phyloP scores from a whole-genome alignment of 164 flowering plant species.

The Magnolia sinica region DNA sequence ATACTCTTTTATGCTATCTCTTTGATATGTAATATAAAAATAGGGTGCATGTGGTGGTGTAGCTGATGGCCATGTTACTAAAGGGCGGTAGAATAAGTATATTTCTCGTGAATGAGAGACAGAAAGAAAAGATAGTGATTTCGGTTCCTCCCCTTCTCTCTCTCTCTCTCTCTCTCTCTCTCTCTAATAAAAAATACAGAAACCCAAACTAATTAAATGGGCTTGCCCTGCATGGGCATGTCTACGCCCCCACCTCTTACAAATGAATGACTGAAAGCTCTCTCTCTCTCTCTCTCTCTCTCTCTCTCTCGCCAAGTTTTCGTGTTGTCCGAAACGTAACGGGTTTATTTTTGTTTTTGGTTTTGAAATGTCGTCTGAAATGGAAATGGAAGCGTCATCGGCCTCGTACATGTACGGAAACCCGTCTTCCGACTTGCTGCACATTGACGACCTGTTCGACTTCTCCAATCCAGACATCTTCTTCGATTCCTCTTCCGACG shows the following conservation, averaged over 20 bases:
- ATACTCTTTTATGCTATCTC: background rate
- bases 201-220: constrained; percentile 1
- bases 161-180: no score
- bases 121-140: background rate
- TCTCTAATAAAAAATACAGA: background rate
- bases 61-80: constrained; percentile 2
- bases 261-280: constrained; percentile 15
- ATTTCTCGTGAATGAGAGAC: constrained; percentile 14
- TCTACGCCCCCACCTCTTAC: constrained; percentile 4
- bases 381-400: constrained; percentile 12
- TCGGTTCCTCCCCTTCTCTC: no score
- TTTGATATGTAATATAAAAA: background rate
- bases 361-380: background rate
- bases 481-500: constrained; percentile 18
- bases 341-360: background rate
- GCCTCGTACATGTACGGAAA: constrained; percentile 28
- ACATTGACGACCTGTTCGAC: constrained; percentile 52
- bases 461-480: constrained; percentile 38
- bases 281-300: constrained; percentile 3
- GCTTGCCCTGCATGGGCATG: constrained; percentile 34
- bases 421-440: constrained; percentile 30
- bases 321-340: background rate
- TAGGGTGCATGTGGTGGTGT: constrained; percentile 2
- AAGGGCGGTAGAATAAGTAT: constrained; percentile 13
- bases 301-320: background rate